A percentile compares a stretch with the other conserved stretches of the same genome.
Evolutionary conservation across 768 basidiomycete genomes (phyloP).

Genomic region (Hygrocybe punicea): DNA sequence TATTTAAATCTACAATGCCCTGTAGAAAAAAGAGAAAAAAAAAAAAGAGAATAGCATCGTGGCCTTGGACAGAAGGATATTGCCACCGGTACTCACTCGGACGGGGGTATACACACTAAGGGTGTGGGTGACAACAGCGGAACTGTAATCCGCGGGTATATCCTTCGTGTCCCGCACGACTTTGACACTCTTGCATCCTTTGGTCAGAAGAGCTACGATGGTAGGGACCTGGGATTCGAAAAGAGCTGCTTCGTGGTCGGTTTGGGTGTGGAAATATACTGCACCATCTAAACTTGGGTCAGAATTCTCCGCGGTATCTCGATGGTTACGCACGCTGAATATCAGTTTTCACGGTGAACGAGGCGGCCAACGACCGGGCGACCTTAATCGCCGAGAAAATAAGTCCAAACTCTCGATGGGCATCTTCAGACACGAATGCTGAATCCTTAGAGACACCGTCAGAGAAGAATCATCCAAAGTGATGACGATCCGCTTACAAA

Average conservation of each 20-base stretch:
- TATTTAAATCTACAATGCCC: too few species aligned
- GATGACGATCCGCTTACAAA: slow-evolving; percentile 70
- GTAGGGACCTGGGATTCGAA: slow-evolving; percentile 72
- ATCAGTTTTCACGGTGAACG: slow-evolving; percentile 83
- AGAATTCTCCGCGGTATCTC: too few species aligned
- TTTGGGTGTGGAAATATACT: slow-evolving; percentile 79
- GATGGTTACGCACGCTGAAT: slow-evolving; percentile 60
- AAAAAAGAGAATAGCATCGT: too few species aligned
- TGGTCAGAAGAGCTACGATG: slow-evolving; percentile 77
- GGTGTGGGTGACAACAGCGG: slow-evolving; percentile 69
- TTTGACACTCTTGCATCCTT: slow-evolving; percentile 76
- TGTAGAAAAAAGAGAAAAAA: too few species aligned
- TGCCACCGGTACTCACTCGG: slow-evolving; percentile 47
- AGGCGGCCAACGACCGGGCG: slow-evolving; percentile 81
- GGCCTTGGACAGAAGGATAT: too few species aligned
- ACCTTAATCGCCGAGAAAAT: slow-evolving; percentile 76
- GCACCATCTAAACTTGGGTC: slow-evolving; percentile 5
- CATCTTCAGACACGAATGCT: slow-evolving; percentile 61
- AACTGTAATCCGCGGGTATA: slow-evolving; percentile 90
- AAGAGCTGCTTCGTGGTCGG: slow-evolving; percentile 58
- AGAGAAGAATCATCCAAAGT: neutral
- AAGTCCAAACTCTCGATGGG: slow-evolving; percentile 81
- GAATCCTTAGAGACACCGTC: slow-evolving; percentile 44
- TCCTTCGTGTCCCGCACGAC: slow-evolving; percentile 63
- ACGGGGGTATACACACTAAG: slow-evolving; percentile 84